These are phyloP conservation scores for Boletus bicolor DNA, from an alignment of 768 basidiomycete species.

Conservation along the genomic window DNA sequence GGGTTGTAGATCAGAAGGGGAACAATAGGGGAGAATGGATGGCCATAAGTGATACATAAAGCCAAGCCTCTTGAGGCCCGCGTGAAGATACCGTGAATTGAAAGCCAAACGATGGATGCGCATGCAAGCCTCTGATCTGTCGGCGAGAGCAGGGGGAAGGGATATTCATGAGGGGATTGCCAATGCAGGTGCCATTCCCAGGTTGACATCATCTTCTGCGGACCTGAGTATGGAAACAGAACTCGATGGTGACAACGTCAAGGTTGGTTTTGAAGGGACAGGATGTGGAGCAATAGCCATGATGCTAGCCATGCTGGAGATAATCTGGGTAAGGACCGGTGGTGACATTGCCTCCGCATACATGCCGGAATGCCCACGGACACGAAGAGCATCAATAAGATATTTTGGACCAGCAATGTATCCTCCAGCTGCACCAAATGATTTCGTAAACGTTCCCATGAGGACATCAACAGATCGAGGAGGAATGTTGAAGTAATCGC, in stretches of 20 bases:
- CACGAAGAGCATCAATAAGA: conserved; percentile 77
- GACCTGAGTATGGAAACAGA: conserved; percentile 25
- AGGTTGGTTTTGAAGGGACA: conserved; percentile 21
- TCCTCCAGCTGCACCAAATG: conserved; percentile 91
- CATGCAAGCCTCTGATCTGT: conserved; percentile 79
- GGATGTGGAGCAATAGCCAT: conserved; percentile 70
- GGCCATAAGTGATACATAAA: conserved; percentile 89
- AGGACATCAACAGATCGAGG: conserved; percentile 84
- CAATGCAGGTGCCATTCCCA: conserved; percentile 65
- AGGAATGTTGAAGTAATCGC: conserved; percentile 87
- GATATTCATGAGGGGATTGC: conserved; percentile 76
- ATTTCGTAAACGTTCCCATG: conserved; percentile 99
- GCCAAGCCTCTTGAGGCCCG: conserved; percentile 82
- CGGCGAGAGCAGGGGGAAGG: conserved; percentile 67
- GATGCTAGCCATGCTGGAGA: conserved; percentile 93
- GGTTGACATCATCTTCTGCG: conserved; percentile 49
- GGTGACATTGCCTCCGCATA: conserved; percentile 93
- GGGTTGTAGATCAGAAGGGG: conserved; percentile 90
- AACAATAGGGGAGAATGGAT: conserved; percentile 88
- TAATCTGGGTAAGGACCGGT: conserved; percentile 84
- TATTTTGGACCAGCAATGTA: conserved; percentile 86
- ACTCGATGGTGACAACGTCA: conserved; percentile 32
- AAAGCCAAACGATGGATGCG: conserved; percentile 89
- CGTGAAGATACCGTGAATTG: conserved; percentile 90
- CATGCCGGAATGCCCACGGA: conserved; percentile 74